These are phyloP conservation scores for Capsaspora owczarzaki DNA, from an alignment of 78 protist genomes.

Conservation along the genomic window DNA sequence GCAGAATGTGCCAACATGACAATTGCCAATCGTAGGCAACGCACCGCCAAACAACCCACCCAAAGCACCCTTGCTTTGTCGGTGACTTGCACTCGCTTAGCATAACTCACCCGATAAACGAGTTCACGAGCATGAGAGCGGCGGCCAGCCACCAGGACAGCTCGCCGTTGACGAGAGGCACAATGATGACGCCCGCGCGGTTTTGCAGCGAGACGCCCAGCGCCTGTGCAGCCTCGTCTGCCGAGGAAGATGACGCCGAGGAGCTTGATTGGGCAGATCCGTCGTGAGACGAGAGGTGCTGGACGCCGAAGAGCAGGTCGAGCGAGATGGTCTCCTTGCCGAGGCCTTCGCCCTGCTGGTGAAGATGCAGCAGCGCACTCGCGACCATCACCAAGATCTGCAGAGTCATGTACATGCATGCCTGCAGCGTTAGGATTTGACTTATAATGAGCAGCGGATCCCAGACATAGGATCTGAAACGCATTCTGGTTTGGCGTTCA, in stretches of 20 bases:
- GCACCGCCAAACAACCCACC: background rate
- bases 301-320: background rate
- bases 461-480: too few species aligned
- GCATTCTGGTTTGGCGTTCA: too few species aligned
- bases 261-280: background rate
- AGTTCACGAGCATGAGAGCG: too few species aligned
- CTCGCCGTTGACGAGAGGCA: too few species aligned
- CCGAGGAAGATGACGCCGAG: background rate
- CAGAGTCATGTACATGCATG: background rate
- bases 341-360: background rate
- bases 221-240: background rate
- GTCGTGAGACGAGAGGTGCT: background rate
- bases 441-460: slow-evolving; percentile 1
- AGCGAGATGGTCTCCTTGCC: background rate
- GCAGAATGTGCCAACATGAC: background rate
- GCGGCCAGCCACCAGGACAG: too few species aligned
- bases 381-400: background rate
- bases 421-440: background rate
- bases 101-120: too few species aligned
- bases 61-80: too few species aligned
- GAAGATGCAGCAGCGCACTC: background rate
- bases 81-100: too few species aligned
- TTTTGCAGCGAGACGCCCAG: too few species aligned
- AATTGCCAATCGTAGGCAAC: background rate
- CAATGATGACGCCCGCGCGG: too few species aligned